Evolutionary conservation across 2,329 filamentous ascomycete species (phyloP), one percentile per base, ranked within the genome.

Genomic region (Aspergillus sp.): DNA sequence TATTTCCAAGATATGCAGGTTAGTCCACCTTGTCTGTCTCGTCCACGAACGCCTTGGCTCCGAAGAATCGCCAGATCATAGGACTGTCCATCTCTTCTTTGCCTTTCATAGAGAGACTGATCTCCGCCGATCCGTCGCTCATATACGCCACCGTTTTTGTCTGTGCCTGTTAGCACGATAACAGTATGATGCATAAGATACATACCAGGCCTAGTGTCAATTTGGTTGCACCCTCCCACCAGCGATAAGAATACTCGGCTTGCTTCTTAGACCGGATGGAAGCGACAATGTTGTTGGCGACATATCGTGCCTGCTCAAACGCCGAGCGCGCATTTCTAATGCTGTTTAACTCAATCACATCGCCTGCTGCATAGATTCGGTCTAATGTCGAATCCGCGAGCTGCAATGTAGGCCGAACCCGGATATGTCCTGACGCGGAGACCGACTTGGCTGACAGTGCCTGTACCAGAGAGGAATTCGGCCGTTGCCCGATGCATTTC

Each of bases 341-440:
- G 0, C 76, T 76, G 0, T 79, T 77, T 1, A 80, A 81, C 26
- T 84, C 82, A 4, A 85, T 82, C 4, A 90, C 84, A 62, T 90
- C 87, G 18, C 87, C 87, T n/a, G 85, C 81, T 1, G 83, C 84
- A 65, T 86, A 90, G 2, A 89, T 77, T 60, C 85, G 81, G 1
- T 80, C 76, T 9, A 82, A 75, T 0, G 62, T 59, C 2, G 77
- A 71, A 63, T 84, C 81, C 7, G 72, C 67, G 14, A 90, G 75
- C 61, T 89, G 86, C 32, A 90, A 75, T 0, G 82, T 86, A 0
- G 81, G 77, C 52, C 81, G 80, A 24, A 89, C 83, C 1, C 76
- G 75, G 64, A 88, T 81, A 58, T 82, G 79, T 1, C 81, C 82
- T 0, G 78, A 79, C 3, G 71, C 63, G 0, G 81, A 78, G 56